Conservation (phyloP, 495 filamentous ascomycete genomes). For the Pyrenopolyporus hunteri region DNA sequence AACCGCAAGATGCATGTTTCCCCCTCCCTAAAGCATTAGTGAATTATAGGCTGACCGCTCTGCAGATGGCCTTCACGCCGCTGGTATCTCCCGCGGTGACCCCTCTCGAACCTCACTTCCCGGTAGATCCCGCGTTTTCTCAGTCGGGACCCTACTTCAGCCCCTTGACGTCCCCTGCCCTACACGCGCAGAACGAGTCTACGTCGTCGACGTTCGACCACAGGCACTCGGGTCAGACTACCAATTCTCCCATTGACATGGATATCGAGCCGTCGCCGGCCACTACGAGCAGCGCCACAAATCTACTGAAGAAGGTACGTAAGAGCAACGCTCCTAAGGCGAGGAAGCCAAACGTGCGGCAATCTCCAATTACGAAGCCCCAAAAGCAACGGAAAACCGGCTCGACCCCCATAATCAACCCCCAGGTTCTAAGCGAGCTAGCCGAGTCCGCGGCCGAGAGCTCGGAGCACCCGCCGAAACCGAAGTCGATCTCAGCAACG, state of each 20-base stretch:
- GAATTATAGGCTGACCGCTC: conserved; percentile 41
- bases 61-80: conserved; percentile 86
- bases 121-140: conserved; percentile 76
- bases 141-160: conserved; percentile 92
- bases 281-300: conserved; percentile 42
- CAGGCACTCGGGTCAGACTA: conserved; percentile 44
- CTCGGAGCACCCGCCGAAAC: conserved; percentile 30
- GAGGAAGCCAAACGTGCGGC: conserved; percentile 63
- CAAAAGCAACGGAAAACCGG: conserved; percentile 67
- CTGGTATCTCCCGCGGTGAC: conserved; percentile 95
- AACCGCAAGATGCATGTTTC: conserved; percentile 77
- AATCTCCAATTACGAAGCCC: conserved; percentile 87
- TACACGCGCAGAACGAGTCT: conserved; percentile 75
- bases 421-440: conserved; percentile 61
- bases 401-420: conserved; percentile 61
- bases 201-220: conserved; percentile 52
- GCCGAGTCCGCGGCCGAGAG: conserved; percentile 43
- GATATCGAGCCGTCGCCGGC: conserved; percentile 51
- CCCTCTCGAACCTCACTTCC: conserved; percentile 83
- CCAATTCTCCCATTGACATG: conserved; percentile 54
- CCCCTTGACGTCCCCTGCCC: conserved; percentile 87
- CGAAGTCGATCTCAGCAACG: conserved; percentile 45
- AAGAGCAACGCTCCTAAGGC: conserved; percentile 54
- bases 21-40: conserved; percentile 9
- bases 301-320: conserved; percentile 55